Base-by-base conservation (phyloP, 352 stramenopile species). In the Achlya hypogyna region DNA sequence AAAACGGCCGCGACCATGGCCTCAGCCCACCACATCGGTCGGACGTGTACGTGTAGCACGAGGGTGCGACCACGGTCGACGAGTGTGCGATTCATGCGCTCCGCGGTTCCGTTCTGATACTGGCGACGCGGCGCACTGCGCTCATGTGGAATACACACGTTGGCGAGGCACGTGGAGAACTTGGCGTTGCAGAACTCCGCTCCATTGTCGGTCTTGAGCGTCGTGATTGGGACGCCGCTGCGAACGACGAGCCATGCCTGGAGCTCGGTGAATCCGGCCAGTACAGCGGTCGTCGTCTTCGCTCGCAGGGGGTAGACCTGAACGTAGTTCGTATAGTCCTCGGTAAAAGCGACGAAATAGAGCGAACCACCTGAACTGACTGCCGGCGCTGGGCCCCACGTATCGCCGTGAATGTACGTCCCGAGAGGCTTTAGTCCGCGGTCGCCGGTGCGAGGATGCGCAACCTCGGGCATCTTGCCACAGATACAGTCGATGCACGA, bases 321-420 rank as follows among this genome's bases (percentile, higher is more conserved):
- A 1, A 69, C 65, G 8, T 58, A 74, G 4, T 67, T 34, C 5
- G 63, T 68, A 27, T 42, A 65, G 38, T 75, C 58, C 42, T 76
- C 69, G 23, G 74, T 71, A n/a, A 73, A 75, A 0, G 53, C 70
- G 1, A 78, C 47, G 0, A 74, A 47, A 43, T n/a, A n/a, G 64
- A 76, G 0, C 45, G 43, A 4, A 49, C 67, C 54, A 31, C 60
- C 1, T 54, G 38, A 27, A 49, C 43, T 31, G 70, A 75, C 51
- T 63, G 63, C 18, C 27, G 42, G 2, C 42, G 71, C 58, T 25
- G 62, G 10, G n/a, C 62, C 67, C 51, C 72, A 74, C 0, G 69
- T n/a, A 29, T 75, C 65, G 40, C 40, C 71, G 67, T 74, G 62
- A 5, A 49, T 49, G 4, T 65, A 49, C 0, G 51, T 16, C 5